Evolutionary conservation across 768 basidiomycete species (phyloP).

Genomic region (Termitomyces sp.): DNA sequence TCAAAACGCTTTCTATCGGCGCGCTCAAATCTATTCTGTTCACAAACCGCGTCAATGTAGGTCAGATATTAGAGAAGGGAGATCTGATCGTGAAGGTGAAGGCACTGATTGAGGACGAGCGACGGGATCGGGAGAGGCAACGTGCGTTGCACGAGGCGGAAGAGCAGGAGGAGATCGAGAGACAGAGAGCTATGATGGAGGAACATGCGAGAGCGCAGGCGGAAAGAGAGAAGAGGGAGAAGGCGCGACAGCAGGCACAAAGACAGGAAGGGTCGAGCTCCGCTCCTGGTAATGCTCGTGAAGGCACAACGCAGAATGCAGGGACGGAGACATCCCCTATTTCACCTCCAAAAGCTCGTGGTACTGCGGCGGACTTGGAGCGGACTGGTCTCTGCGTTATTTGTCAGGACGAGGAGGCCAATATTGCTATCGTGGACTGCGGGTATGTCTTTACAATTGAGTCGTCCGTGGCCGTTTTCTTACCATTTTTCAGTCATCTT

Average conservation of each 20-base stretch:
- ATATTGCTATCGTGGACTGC: slow-evolving; percentile 92
- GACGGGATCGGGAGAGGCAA: slow-evolving; percentile 45
- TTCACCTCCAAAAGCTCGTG: slow-evolving; percentile 28
- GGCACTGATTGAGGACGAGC: slow-evolving; percentile 60
- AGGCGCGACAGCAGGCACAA: slow-evolving; percentile 14
- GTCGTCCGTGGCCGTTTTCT: not conserved
- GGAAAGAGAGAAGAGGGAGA: slow-evolving; percentile 22
- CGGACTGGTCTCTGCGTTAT: slow-evolving; percentile 82
- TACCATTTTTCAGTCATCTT: slow-evolving; percentile 53
- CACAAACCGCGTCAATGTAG: slow-evolving; percentile 76
- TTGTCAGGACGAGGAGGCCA: slow-evolving; percentile 93
- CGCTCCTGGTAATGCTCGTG: not conserved
- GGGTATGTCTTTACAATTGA: slow-evolving; percentile 48
- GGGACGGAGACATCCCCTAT: slow-evolving; percentile 5
- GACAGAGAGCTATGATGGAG: slow-evolving; percentile 18
- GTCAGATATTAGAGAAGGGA: slow-evolving; percentile 79
- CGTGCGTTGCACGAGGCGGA: slow-evolving; percentile 39
- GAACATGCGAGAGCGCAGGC: slow-evolving; percentile 23
- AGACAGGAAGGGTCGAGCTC: not conserved
- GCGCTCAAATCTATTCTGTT: slow-evolving; percentile 77
- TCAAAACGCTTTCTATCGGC: slow-evolving; percentile 62
- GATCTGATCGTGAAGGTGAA: slow-evolving; percentile 74
- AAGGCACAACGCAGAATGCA: not conserved
- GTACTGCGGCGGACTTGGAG: slow-evolving; percentile 42
- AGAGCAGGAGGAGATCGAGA: slow-evolving; percentile 36